Base-by-base conservation (phyloP, 2,329 filamentous ascomycete species). In the Cytospora paraplurivora region DNA sequence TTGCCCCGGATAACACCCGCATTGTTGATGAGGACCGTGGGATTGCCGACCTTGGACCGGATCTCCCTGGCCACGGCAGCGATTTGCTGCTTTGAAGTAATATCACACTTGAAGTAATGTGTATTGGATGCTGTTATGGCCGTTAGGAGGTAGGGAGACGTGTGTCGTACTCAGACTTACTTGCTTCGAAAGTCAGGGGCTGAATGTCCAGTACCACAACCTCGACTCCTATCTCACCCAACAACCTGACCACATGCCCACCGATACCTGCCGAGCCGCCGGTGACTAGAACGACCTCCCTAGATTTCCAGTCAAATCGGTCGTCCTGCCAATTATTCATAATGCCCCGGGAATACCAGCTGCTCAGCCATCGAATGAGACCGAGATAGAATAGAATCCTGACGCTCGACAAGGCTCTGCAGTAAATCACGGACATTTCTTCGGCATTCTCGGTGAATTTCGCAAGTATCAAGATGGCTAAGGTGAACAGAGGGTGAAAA, bases 261-360 rank as follows among this genome's bases (percentile, higher is more conserved):
- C 91, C 91, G 70, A 94, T 92, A 0, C 91, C 91, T 62, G 85
- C 85, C 50, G 88, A 86, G 8, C 91, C 91, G 8, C 91, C 90
- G 0, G 91, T 93, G 21, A 93, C 81, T 51, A 93, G 78, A 3
- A 91, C 87, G 57, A 93, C 81, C 76, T 93, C 90, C 58, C 81
- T 82, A 27, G 79, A 52, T n/a, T 57, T 76, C 88, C 89, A 92
- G 72, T 86, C 81, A 75, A 88, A 89, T 49, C 72, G 75, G 69
- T 86, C 85, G 12, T 68, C 72, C 1, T 72, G 77, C 78, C 81
- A 85, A 71, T 81, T 82, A 71, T 83, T 80, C 62, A 79, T 67
- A 1, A 76, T 77, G 1, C 80, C 76, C 2, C 76, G 74, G 69
- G 84, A 85, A 13, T 87, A 73, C 72, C 79, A 85, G 15, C 72